Evolutionary conservation across 768 basidiomycete genomes (phyloP), one percentile per base, ranked within the genome.

Genomic region (Tylopilus sp.): DNA sequence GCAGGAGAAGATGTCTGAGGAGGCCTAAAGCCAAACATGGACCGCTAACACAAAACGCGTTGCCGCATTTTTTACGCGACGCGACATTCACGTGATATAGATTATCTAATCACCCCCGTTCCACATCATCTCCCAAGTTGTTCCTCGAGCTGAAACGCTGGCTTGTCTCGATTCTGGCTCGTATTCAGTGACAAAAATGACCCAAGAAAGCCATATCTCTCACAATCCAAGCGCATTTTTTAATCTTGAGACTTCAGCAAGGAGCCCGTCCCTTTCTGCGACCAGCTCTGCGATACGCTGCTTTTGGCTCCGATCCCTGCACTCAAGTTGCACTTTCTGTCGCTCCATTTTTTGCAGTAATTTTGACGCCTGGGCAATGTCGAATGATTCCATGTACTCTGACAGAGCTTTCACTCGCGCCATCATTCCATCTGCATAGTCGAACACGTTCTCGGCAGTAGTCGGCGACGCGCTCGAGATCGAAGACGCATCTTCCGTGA

Each of bases 1-100:
- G 71, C 63, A 18, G 77, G 77, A 35, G 79, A 74, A 25, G 80
- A 80, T 15, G 77, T 72, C 44, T 75, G 73, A 17, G 70, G 65
- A 11, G 80, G 79, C 46, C 69, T 73, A 58, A 80, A 79, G 3
- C 64, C 68, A 53, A 70, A 66, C 80, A 80, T 79, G 49, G 23
- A 26, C 20, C 20, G 20, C 38, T 39, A 9, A 46, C 26, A 51
- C n/a, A n/a, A n/a, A 48, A 39, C 62, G 61, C 57, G 63, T 56
- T 26, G 20, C 33, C 12, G 12, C 33, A 45, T 38, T 51, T 58
- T 57, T 57, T 52, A 50, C 62, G 61, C 57, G 66, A 69, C 63
- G 48, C 47, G 63, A 57, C 52, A 3, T 25, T 18, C 64, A 65
- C 64, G 64, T 65, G 64, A 63, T 12, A 36, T 1, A 43, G 56